These are phyloP conservation scores for apple (Malus domestica) DNA, from an alignment of 306 rosid species.

Conservation along the genomic window DNA sequence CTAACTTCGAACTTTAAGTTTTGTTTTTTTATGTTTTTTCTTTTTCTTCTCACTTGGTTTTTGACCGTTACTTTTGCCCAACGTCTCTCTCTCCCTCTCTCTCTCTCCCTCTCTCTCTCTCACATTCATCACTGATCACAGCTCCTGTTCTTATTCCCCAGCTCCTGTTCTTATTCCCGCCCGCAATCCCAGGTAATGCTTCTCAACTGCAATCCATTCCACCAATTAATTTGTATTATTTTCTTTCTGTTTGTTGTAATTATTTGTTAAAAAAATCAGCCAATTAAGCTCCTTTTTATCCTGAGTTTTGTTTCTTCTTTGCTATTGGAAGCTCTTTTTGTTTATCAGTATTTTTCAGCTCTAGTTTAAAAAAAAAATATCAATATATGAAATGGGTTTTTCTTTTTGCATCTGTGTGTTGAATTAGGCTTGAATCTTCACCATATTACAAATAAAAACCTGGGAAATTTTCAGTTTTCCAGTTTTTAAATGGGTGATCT, in stretches of 20 bases:
- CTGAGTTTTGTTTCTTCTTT: not conserved
- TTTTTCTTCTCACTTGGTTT: slow-evolving; percentile 4
- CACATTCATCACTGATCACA: not conserved
- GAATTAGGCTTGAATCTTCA: not conserved
- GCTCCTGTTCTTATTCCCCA: slow-evolving; percentile 25
- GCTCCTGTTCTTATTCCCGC: slow-evolving; percentile 27
- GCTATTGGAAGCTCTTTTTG: not conserved
- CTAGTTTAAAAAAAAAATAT: not conserved
- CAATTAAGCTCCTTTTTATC: not conserved
- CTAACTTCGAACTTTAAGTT: slow-evolving; percentile 27
- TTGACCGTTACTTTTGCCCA: slow-evolving; percentile 70
- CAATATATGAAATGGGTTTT: not conserved
- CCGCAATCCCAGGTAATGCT: slow-evolving; percentile 32
- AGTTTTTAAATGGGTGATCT: slow-evolving; percentile 7
- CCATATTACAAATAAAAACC: not conserved
- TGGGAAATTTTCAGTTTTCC: not conserved
- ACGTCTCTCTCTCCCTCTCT: slow-evolving; percentile 37
- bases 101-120: slow-evolving; percentile 11
- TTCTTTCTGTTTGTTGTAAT: not conserved
- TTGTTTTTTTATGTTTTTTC: slow-evolving; percentile 8
- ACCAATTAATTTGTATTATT: not conserved
- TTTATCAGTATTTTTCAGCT: not conserved
- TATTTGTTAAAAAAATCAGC: not conserved
- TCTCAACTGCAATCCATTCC: slow-evolving; percentile 9
- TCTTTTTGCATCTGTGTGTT: not conserved